Percentiles rank a stretch among this genome's conserved stretches.
Conservation (phyloP, 768 basidiomycete species). For the Mycena pura region DNA sequence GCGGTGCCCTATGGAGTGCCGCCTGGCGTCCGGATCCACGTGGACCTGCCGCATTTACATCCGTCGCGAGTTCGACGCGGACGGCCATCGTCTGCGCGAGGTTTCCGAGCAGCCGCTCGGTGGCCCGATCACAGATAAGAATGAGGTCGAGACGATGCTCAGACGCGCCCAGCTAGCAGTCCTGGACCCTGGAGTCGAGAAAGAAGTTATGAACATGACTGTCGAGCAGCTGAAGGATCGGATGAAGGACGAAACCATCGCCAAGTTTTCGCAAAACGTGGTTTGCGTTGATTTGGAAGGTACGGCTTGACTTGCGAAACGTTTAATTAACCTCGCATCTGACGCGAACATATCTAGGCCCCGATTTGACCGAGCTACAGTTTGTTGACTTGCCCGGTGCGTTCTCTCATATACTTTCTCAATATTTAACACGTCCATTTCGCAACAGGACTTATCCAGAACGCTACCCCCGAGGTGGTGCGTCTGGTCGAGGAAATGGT, state of each 20-base stretch:
- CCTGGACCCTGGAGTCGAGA: slow-evolving; percentile 35
- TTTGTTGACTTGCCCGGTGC: slow-evolving; percentile 49
- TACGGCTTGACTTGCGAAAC: background rate
- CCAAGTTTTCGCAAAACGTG: slow-evolving; percentile 46
- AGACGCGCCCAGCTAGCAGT: slow-evolving; percentile 56
- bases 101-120: slow-evolving; percentile 23
- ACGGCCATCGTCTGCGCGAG: background rate
- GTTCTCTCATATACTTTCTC: background rate
- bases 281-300: slow-evolving; percentile 50
- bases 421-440: background rate
- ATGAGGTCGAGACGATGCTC: slow-evolving; percentile 47
- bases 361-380: slow-evolving; percentile 43
- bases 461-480: slow-evolving; percentile 48
- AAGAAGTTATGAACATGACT: slow-evolving; percentile 19
- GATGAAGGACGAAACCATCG: background rate
- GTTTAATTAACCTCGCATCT: background rate
- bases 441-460: slow-evolving; percentile 53
- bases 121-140: slow-evolving; percentile 39
- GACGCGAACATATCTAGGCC: background rate
- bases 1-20: slow-evolving; percentile 46
- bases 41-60: slow-evolving; percentile 50
- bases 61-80: slow-evolving; percentile 39
- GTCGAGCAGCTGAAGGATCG: slow-evolving; percentile 18
- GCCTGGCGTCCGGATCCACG: slow-evolving; percentile 27
- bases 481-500: slow-evolving; percentile 57